These are phyloP conservation scores for Immersiporthe knoxdaviesiana DNA, from an alignment of 2,329 filamentous ascomycete genomes.

Conservation along the genomic window DNA sequence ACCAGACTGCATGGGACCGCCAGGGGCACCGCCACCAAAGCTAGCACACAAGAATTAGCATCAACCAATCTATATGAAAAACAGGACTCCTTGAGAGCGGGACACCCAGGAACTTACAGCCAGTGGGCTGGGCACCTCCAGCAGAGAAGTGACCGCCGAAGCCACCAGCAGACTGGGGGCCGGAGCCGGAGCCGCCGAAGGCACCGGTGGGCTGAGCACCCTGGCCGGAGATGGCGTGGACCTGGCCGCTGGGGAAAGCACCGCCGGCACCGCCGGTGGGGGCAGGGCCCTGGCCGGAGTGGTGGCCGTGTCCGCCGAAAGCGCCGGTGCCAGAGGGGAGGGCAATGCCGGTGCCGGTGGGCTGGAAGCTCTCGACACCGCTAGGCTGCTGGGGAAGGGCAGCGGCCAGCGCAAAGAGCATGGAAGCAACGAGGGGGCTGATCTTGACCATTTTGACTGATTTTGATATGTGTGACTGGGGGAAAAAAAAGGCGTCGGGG, in stretches of 20 bases:
- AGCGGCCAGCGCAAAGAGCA: conserved; percentile 26
- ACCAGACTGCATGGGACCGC: background rate
- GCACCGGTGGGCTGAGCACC: conserved; percentile 18
- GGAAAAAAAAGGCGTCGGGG: background rate
- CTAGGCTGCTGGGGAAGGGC: conserved; percentile 24
- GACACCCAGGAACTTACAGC: background rate
- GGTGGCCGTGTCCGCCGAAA: conserved; percentile 11
- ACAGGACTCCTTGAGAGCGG: no score
- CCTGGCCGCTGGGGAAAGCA: conserved; percentile 11
- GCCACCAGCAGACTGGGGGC: conserved; percentile 1
- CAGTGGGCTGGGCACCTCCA: conserved; percentile 16
- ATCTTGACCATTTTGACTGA: conserved; percentile 31
- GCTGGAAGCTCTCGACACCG: background rate
- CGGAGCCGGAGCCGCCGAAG: conserved; percentile 19
- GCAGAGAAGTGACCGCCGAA: background rate
- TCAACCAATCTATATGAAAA: background rate
- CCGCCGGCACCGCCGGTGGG: background rate
- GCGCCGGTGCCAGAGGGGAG: conserved; percentile 24
- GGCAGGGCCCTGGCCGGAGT: conserved; percentile 14
- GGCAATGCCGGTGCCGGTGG: conserved; percentile 9
- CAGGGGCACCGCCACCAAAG: conserved; percentile 6
- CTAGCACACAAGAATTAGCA: background rate
- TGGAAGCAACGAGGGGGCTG: conserved; percentile 26
- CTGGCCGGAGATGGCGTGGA: background rate
- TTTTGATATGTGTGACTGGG: conserved; percentile 3